Conservation (phyloP, 768 basidiomycete species). For the Russula brevipes region DNA sequence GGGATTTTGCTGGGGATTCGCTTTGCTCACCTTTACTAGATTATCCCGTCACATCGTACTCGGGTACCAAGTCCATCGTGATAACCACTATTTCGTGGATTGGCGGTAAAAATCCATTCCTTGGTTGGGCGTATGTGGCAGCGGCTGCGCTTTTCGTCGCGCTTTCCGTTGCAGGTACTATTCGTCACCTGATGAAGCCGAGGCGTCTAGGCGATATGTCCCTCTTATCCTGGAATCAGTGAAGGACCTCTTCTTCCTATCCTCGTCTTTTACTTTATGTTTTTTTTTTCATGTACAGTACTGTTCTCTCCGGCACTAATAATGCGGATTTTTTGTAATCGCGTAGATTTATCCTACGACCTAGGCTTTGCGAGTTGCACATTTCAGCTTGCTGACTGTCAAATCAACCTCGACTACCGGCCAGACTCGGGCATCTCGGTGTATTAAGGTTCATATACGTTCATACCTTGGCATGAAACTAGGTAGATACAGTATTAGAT, state of each 20-base stretch:
- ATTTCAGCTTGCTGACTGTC: neutral
- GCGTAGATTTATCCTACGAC: neutral
- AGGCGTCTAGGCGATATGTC: constrained; percentile 88
- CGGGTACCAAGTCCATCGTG: constrained; percentile 94
- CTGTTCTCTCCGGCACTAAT: constrained; percentile 1
- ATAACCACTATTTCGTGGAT: constrained; percentile 98
- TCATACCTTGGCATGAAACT: neutral
- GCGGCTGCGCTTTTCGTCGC: constrained; percentile 82
- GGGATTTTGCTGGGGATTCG: neutral
- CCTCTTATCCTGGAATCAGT: constrained; percentile 79
- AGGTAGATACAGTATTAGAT: neutral
- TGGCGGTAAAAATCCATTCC: constrained; percentile 96
- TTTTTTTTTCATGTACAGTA: constrained; percentile 3
- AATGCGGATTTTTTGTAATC: neutral
- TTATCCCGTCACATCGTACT: constrained; percentile 86
- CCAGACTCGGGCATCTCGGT: too few relatives aligned
- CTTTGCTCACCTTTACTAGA: constrained; percentile 38
- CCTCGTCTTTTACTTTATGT: neutral
- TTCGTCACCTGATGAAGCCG: constrained; percentile 88
- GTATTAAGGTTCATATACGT: neutral
- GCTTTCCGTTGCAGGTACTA: constrained; percentile 82
- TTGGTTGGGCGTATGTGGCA: constrained; percentile 97
- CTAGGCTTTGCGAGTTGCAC: neutral
- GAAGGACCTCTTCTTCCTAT: constrained; percentile 15
- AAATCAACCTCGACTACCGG: too few relatives aligned